Base-by-base conservation (phyloP, 352 stramenopile species). In the Pythium dissotocum region DNA sequence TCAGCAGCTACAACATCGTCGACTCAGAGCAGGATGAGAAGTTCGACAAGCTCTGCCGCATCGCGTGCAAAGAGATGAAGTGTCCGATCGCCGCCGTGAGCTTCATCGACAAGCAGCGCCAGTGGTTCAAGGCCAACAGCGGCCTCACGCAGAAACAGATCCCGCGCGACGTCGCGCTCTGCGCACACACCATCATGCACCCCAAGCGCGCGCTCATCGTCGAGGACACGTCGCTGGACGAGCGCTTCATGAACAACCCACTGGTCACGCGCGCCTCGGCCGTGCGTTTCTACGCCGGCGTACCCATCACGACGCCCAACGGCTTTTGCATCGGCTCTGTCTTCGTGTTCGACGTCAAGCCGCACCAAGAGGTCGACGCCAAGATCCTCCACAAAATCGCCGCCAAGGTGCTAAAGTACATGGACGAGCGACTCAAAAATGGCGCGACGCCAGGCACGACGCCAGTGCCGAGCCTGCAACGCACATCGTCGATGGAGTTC, bases 21-120 rank as follows among this genome's bases (percentile, higher is more conserved):
- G 87, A 95, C 73, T 91, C 87, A 64, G 82, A 91, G 59, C 79
- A 79, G 58, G 87, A 95, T 53, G 87, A 94, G 52, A 89, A 90
- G 71, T 94, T 94, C 68, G 85, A 94, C 76, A 94, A 93, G 72
- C 79, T 94, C 46, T 94, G 87, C 71, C 84, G 84, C 60, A 93
- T 94, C 56, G 87, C 87, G 70, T 93, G 87, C 79, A 94, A 94
- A 66, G 87, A 93, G 70, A 93, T 94, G 87, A 93, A 94, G 80
- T 93, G 87, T 51, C 87, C 87, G 57, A 94, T 94, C 63, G 83
- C 87, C n/a, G 87, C 87, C 54, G 83, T 94, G 48, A 88, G 77
- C 70, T 93, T 95, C 70, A 88, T 95, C 61, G 87, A 95, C 77
- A 90, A 91, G 66, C 79, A 91, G 60, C 90, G 89, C 70, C 84